Percentiles rank a stretch among this genome's conserved stretches.
Evolutionary conservation across 768 basidiomycete species (phyloP).

Genomic region (Baorangia bicolor): DNA sequence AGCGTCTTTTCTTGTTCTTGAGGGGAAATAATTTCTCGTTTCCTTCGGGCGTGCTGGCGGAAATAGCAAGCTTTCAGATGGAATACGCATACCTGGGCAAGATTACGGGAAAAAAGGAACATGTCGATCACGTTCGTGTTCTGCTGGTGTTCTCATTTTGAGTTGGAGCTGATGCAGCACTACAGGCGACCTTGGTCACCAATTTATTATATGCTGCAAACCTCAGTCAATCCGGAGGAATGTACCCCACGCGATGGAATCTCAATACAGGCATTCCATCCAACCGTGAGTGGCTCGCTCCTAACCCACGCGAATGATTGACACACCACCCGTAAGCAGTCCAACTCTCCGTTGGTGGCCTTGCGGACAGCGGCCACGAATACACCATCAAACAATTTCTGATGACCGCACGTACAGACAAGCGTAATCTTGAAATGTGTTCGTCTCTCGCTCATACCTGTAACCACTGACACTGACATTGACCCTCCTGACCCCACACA

Average conservation of each 20-base stretch:
- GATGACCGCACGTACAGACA: constrained; percentile 61
- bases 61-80: constrained; percentile 77
- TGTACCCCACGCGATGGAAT: constrained; percentile 63
- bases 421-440: constrained; percentile 66
- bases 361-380: constrained; percentile 73
- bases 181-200: constrained; percentile 50
- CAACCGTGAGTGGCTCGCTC: constrained; percentile 42
- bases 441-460: constrained; percentile 23
- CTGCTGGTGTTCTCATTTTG: background rate
- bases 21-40: background rate
- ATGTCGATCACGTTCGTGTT: constrained; percentile 51
- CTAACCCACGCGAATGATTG: background rate
- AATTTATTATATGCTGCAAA: constrained; percentile 46
- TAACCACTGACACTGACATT: background rate
- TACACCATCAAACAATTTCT: constrained; percentile 75
- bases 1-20: background rate
- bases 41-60: constrained; percentile 53
- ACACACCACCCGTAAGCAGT: constrained; percentile 13
- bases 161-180: background rate
- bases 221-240: constrained; percentile 48
- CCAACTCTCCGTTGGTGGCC: constrained; percentile 57
- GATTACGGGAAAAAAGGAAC: constrained; percentile 66
- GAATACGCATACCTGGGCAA: constrained; percentile 86
- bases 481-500: constrained; percentile 20
- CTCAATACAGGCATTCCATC: constrained; percentile 42